Evolutionary conservation across 208 protist genomes (phyloP).

Genomic region (Leishmania guyanensis): DNA sequence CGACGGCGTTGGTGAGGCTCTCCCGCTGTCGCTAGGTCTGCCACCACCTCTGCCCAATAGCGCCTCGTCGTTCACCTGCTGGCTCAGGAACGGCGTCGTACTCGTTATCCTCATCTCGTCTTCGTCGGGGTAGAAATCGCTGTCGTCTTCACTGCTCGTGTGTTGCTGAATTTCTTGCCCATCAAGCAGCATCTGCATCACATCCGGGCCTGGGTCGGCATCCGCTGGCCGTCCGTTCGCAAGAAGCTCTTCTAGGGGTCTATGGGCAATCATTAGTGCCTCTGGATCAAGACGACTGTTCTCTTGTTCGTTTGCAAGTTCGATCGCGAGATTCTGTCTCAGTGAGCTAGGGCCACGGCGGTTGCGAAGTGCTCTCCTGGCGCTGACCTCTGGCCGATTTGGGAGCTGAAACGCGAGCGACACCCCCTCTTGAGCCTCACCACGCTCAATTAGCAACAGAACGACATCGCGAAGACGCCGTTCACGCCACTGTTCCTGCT

Average conservation of each 20-base stretch:
- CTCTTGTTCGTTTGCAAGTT: constrained; percentile 23
- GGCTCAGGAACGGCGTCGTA: constrained; percentile 4
- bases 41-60: not conserved
- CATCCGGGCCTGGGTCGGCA: constrained; percentile 41
- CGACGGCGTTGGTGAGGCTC: constrained; percentile 15
- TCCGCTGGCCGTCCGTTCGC: constrained; percentile 40
- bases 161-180: constrained; percentile 31
- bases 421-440: constrained; percentile 41
- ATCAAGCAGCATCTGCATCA: constrained; percentile 60
- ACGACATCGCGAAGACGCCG: constrained; percentile 52
- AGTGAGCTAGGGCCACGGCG: not conserved
- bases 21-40: not conserved
- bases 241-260: constrained; percentile 35
- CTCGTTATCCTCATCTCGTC: constrained; percentile 1
- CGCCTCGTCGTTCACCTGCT: not conserved
- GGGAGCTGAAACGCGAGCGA: constrained; percentile 47
- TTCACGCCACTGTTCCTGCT: constrained; percentile 49
- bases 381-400: constrained; percentile 29
- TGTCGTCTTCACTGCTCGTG: constrained; percentile 19
- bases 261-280: constrained; percentile 23
- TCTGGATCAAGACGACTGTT: constrained; percentile 28
- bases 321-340: constrained; percentile 24
- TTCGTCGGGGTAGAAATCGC: constrained; percentile 15
- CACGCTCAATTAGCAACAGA: constrained; percentile 46
- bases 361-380: constrained; percentile 17